Evolutionary conservation across 345 rosid species (phyloP), one percentile per base, ranked within the genome.

Genomic region (Erucastrum elatum): DNA sequence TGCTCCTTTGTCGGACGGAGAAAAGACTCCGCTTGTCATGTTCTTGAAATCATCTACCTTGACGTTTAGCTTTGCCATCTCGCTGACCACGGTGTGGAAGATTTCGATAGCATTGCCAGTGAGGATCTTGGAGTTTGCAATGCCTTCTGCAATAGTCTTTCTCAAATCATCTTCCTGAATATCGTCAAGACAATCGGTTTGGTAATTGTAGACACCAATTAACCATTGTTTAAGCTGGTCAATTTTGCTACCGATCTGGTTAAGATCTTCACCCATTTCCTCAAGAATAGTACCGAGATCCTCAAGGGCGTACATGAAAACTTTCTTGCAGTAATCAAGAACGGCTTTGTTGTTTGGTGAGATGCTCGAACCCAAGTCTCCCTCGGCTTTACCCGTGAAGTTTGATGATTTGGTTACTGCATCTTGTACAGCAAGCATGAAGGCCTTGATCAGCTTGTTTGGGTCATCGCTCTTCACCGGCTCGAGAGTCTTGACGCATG

Each of bases 181-280:
- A 16, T 53, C 60, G 16, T 53, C 60, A 53, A 53, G 26, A 16
- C 60, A 53, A 53, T 53, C 60, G 60, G 60, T 53, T 53, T 53
- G 60, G 60, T 53, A 53, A 53, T 53, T 53, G 60, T 53, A 53
- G 26, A 53, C 60, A 53, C 60, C 26, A 2, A 7, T 53, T 53
- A 53, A 53, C 60, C 60, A 53, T 53, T 53, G 60, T 53, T 53
- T 53, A 53, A 53, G 26, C 60, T 53, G 25, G 9, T 53, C 60
- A n/a, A 53, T 15, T n/a, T 53, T 53, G 60, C 60, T 53, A 53
- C 60, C 60, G 60, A 53, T 53, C 60, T 53, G 60, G 60, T 53
- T 53, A 53, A 53, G 60, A 53, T 53, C 60, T 16, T 53, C 60
- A 53, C 60, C 60, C 60, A 53, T 53, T 53, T 53, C 60, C 60